Base-by-base conservation (phyloP, 192 early-diverging fungal species). In the Thoreauomyces humboldtii region DNA sequence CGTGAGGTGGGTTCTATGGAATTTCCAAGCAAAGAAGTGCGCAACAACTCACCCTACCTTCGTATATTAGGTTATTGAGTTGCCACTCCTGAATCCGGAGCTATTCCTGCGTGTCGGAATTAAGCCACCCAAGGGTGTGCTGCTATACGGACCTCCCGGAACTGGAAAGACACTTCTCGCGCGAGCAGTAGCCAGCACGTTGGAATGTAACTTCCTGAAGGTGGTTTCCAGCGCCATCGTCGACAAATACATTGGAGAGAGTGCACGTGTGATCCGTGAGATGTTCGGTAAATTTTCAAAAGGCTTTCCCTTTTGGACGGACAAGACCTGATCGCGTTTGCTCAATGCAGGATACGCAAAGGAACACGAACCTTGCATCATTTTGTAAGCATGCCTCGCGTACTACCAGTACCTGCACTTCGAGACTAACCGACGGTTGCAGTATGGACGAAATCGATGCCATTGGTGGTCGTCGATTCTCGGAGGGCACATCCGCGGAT, bases 371-470 rank as follows among this genome's bases (percentile, higher is more conserved):
- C 97, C 97, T 11, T 99, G 97, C 78, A 97, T 99, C 61, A 99
- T 99, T 37, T 99, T 99, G n/a, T n/a, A n/a, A n/a, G n/a, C n/a
- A n/a, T n/a, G n/a, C n/a, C n/a, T n/a, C n/a, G n/a, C n/a, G n/a
- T n/a, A n/a, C n/a, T n/a, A n/a, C n/a, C n/a, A n/a, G n/a, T n/a
- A n/a, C n/a, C n/a, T n/a, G n/a, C n/a, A n/a, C n/a, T n/a, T n/a
- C n/a, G n/a, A n/a, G n/a, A n/a, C n/a, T n/a, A n/a, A n/a, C n/a
- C n/a, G n/a, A n/a, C n/a, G n/a, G n/a, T n/a, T n/a, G n/a, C n/a
- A n/a, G n/a, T 68, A 99, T 99, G 95, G 97, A 99, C 77, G 97
- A 99, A 73, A 96, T 99, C 73, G 97, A 99, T 80, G 95, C 97
- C 29, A 99, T 99, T 80, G 97, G 95, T 76, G 95, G 95, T 9